phyloP scores from a whole-genome alignment of 805 yeast species.

The Clavispora fructus region DNA sequence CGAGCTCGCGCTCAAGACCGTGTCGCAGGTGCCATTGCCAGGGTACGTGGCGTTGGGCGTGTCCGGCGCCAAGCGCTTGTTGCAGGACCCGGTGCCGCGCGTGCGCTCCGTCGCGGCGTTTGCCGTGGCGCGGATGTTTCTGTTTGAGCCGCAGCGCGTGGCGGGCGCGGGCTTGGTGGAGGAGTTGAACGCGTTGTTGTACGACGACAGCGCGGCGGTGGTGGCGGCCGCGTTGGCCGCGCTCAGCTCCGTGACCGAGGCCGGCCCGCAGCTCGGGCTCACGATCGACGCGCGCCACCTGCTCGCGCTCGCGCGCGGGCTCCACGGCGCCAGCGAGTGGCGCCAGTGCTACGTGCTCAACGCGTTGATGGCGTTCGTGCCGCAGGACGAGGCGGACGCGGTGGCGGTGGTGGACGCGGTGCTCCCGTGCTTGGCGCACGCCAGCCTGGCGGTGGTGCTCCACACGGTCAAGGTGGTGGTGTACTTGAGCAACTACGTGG shows the following conservation, averaged over 20 bases:
- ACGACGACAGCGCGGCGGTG: slow-evolving; percentile 54
- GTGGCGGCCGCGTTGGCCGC: slow-evolving; percentile 71
- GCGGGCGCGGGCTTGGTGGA: slow-evolving; percentile 40
- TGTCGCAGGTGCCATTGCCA: slow-evolving; percentile 53
- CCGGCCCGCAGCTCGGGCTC: slow-evolving; percentile 43
- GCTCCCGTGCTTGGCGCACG: slow-evolving; percentile 71
- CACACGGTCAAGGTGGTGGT: slow-evolving; percentile 69
- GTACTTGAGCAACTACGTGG: slow-evolving; percentile 69
- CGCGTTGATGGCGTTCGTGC: slow-evolving; percentile 63
- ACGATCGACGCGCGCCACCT: slow-evolving; percentile 47
- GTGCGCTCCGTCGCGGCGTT: slow-evolving; percentile 68
- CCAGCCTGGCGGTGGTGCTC: slow-evolving; percentile 74
- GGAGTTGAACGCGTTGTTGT: slow-evolving; percentile 46
- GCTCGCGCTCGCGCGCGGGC: slow-evolving; percentile 26
- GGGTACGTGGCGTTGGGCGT: slow-evolving; percentile 47
- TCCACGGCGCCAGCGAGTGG: slow-evolving; percentile 57
- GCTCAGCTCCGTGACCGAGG: slow-evolving; percentile 58
- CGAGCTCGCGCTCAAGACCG: slow-evolving; percentile 58
- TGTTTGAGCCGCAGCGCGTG: slow-evolving; percentile 45
- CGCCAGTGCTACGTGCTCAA: slow-evolving; percentile 62
- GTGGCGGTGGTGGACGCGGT: slow-evolving; percentile 56
- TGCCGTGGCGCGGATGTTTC: slow-evolving; percentile 63
- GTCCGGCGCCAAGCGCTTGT: slow-evolving; percentile 27
- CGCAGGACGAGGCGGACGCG: slow-evolving; percentile 65
- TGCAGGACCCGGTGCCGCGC: slow-evolving; percentile 47